Conservation (phyloP, 2,329 filamentous ascomycete species). For the Penicillium rolfsii region DNA sequence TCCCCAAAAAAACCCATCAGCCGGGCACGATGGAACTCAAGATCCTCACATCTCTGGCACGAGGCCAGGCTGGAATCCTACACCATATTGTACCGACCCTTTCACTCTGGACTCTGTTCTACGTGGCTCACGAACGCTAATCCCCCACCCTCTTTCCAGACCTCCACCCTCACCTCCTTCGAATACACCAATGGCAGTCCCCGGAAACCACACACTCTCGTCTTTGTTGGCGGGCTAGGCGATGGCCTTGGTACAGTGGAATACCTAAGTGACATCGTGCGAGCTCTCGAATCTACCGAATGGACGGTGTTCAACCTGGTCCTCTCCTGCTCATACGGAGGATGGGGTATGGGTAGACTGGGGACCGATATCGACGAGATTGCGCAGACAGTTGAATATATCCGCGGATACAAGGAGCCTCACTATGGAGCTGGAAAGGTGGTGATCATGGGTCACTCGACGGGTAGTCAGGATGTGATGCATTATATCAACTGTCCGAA, state of each 20-base stretch:
- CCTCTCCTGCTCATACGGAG: constrained; percentile 55
- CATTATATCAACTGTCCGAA: constrained; percentile 59
- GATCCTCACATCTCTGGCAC: constrained; percentile 19
- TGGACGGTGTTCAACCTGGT: constrained; percentile 58
- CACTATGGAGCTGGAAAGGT: constrained; percentile 51
- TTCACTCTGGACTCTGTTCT: background rate
- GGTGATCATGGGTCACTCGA: constrained; percentile 69
- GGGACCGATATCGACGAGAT: constrained; percentile 58
- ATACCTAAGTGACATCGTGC: constrained; percentile 55
- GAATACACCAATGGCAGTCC: constrained; percentile 38
- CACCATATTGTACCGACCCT: constrained; percentile 27
- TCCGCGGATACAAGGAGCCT: constrained; percentile 43
- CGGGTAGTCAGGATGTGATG: constrained; percentile 68
- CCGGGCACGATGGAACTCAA: constrained; percentile 26
- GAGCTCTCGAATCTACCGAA: constrained; percentile 47
- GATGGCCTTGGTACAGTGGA: constrained; percentile 59
- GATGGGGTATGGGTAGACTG: constrained; percentile 59
- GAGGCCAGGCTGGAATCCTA: constrained; percentile 28
- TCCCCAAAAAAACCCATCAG: background rate
- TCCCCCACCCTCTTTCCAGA: constrained; percentile 26
- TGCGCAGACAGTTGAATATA: constrained; percentile 54
- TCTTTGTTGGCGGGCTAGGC: constrained; percentile 62
- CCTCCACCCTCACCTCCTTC: constrained; percentile 42
- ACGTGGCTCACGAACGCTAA: background rate
- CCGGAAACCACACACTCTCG: constrained; percentile 50